Percentiles rank a stretch among this genome's conserved stretches.
Conservation (phyloP, 192 early-diverging fungal genomes). For the Cetraspora pellucida region DNA sequence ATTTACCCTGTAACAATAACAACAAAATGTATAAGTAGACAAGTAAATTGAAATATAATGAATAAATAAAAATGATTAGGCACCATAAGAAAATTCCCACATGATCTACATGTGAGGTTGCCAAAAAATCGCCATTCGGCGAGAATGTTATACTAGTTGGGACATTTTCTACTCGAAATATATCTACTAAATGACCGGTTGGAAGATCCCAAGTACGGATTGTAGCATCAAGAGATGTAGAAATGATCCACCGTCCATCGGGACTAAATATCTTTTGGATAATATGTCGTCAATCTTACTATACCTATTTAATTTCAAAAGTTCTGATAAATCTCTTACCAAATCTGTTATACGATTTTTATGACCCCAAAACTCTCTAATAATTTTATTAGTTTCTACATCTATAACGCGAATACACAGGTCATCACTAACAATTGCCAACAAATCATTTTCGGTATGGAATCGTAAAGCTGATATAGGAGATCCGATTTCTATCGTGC, state of each 20-base stretch:
- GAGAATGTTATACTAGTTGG: conserved; percentile 87
- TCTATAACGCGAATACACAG: conserved; percentile 87
- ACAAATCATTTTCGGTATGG: conserved; percentile 73
- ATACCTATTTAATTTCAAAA: not conserved
- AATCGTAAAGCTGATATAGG: conserved; percentile 64
- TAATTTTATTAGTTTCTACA: conserved; percentile 73
- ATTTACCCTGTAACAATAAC: conserved; percentile 67
- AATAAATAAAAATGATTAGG: not conserved
- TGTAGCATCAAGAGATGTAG: conserved; percentile 78
- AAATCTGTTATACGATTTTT: conserved; percentile 86
- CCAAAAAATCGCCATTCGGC: conserved; percentile 89
- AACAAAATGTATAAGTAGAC: not conserved
- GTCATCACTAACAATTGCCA: conserved; percentile 88
- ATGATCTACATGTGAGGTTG: conserved; percentile 88
- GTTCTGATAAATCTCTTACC: conserved; percentile 46
- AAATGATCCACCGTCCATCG: conserved; percentile 91
- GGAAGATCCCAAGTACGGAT: conserved; percentile 97
- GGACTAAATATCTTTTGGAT: conserved; percentile 75
- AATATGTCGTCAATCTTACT: not conserved
- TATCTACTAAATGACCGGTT: conserved; percentile 85
- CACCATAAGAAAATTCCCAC: conserved; percentile 92
- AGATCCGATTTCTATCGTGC: conserved; percentile 67
- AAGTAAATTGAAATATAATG: not conserved
- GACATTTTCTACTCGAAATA: conserved; percentile 74
- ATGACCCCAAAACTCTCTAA: conserved; percentile 90